phyloP scores from a whole-genome alignment of 768 basidiomycete genomes.

The Suillus subluteus region DNA sequence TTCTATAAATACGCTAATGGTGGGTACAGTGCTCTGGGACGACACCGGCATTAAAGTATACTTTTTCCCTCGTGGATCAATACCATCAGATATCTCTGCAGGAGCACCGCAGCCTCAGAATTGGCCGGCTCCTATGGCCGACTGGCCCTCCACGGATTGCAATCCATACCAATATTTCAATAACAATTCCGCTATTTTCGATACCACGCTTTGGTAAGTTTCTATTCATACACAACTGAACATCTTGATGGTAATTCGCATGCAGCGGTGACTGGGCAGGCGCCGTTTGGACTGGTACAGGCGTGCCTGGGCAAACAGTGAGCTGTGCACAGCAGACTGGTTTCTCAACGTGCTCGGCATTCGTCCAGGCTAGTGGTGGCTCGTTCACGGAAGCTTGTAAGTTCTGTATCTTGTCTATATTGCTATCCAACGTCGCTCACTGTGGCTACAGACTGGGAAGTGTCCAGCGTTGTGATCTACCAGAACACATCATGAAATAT shows the following conservation, averaged over 20 bases:
- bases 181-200: constrained; percentile 78
- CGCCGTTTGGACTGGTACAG: constrained; percentile 70
- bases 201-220: constrained; percentile 79
- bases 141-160: constrained; percentile 77
- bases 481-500: constrained; percentile 40
- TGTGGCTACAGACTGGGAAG: constrained; percentile 72
- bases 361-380: constrained; percentile 71
- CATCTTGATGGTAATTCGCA: constrained; percentile 11
- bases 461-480: constrained; percentile 75
- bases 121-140: constrained; percentile 81
- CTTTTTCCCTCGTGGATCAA: constrained; percentile 77
- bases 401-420: constrained; percentile 34
- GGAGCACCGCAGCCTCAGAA: constrained; percentile 70
- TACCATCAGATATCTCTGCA: constrained; percentile 78
- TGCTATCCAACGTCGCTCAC: constrained; percentile 10
- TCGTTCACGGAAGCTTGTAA: constrained; percentile 78
- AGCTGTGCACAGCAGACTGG: constrained; percentile 88
- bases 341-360: constrained; percentile 78
- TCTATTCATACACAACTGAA: constrained; percentile 12
- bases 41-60: constrained; percentile 73
- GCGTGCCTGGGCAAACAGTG: constrained; percentile 82
- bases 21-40: constrained; percentile 71
- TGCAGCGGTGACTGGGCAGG: constrained; percentile 89
- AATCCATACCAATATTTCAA: constrained; percentile 80
- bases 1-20: constrained; percentile 20